Base-by-base conservation (phyloP, 208 protist genomes). In the Leishmania gerbilli region DNA sequence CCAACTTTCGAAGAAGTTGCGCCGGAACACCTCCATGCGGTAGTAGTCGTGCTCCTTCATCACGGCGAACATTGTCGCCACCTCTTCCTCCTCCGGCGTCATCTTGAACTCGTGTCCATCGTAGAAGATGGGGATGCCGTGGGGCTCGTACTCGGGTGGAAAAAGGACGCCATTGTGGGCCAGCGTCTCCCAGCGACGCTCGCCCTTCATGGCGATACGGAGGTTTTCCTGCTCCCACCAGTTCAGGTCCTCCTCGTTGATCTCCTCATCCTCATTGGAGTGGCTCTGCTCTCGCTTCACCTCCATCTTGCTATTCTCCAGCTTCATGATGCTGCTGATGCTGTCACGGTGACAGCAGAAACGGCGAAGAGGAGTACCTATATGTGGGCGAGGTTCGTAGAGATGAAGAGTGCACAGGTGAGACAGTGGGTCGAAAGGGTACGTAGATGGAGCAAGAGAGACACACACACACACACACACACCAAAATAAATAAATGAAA, bases 1-100 rank as follows among this genome's bases (percentile, higher is more conserved):
- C 92, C 97, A 99, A 79, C 97, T 98, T 6, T 84, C 79, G 79
- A 99, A 99, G 84, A 99, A 99, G 90, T 99, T 99, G 67, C 98
- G 84, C 72, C 98, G 93, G 88, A 99, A 99, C 49, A 91, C 77
- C 27, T 89, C 84, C 71, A 99, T 99, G 77, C 97, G 92, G 72
- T 98, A 97, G 88, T 99, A 98, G 83, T 99, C 99, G 40, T 94
- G 98, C 71, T 95, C 97, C 89, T 85, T 93, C 87, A 98, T 88
- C 6, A 95, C 87, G 0, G 99, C 99, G 75, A 99, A 99, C 90
- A 99, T 99, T 2, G 99, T 99, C 7, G 99, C 99, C n/a, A 99
- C 93, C 86, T 99, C 99, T 88, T 99, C 99, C 84, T 99, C 94
- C 69, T 98, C 96, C 4, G 95, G 87, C 21, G 93, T 99, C 76